phyloP scores from a whole-genome alignment of 73 alveolate genomes.

The Stentor roeselii region DNA sequence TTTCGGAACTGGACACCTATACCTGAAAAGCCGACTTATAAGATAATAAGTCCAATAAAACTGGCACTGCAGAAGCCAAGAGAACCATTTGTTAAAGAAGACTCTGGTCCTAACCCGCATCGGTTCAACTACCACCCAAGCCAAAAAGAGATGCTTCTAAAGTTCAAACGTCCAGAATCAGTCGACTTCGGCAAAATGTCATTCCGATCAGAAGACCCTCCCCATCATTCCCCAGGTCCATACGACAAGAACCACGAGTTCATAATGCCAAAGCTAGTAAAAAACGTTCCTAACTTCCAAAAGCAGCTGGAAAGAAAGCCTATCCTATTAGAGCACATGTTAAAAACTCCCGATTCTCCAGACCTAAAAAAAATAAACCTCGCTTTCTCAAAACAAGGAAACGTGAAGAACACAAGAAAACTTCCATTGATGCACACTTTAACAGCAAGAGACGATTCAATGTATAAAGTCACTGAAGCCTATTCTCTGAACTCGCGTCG shows the following conservation, averaged over 20 bases:
- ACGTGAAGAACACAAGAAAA: neutral
- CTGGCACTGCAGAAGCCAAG: neutral
- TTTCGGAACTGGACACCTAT: neutral
- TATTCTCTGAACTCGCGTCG: neutral
- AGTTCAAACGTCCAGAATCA: neutral
- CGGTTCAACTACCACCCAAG: neutral
- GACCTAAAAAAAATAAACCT: neutral
- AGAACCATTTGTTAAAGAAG: neutral
- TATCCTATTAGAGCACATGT: neutral
- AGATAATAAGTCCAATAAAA: neutral
- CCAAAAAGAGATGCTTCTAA: neutral
- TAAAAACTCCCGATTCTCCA: neutral
- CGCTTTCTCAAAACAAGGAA: conserved; percentile 4
- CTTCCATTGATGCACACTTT: conserved; percentile 11
- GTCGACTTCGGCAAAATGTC: neutral
- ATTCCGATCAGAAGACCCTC: neutral
- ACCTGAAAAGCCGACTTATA: neutral
- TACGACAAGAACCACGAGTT: neutral
- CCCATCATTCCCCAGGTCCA: neutral
- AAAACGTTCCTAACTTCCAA: neutral
- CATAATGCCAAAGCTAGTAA: neutral
- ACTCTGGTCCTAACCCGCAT: neutral
- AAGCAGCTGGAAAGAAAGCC: neutral
- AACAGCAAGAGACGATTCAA: conserved; percentile 21
- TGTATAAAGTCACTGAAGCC: conserved; percentile 6